A percentile compares a stretch with the other conserved stretches of the same genome.
Evolutionary conservation across 495 filamentous ascomycete genomes (phyloP).

Genomic region (Hypoxylon perforatum): DNA sequence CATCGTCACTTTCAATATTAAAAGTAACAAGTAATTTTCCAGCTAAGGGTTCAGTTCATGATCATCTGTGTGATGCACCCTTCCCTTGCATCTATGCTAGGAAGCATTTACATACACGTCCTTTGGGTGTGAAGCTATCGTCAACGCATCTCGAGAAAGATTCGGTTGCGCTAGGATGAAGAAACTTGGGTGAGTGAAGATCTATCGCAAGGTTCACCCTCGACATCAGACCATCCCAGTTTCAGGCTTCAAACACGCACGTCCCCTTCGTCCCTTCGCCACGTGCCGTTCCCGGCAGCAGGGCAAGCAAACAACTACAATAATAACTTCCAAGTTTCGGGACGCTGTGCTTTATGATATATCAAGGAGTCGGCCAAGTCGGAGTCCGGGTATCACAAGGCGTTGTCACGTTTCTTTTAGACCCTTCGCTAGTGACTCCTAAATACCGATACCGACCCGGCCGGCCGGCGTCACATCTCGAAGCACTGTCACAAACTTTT

Average conservation of each 20-base stretch:
- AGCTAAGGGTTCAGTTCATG: slow-evolving; percentile 20
- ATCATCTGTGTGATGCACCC: slow-evolving; percentile 2
- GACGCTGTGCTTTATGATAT: slow-evolving; percentile 15
- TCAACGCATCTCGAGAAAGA: slow-evolving; percentile 6
- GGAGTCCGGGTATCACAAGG: slow-evolving; percentile 1
- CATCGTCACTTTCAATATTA: background rate
- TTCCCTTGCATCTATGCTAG: background rate
- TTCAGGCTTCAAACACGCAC: slow-evolving; percentile 42
- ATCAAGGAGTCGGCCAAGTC: slow-evolving; percentile 3
- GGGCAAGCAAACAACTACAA: background rate
- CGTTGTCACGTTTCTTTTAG: background rate
- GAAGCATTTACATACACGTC: slow-evolving; percentile 7
- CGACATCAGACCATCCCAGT: slow-evolving; percentile 33
- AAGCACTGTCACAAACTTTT: slow-evolving; percentile 6
- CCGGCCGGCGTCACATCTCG: background rate
- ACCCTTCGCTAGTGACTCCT: slow-evolving; percentile 1
- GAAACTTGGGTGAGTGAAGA: slow-evolving; percentile 22
- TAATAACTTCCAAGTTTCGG: slow-evolving; percentile 8
- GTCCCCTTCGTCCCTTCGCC: slow-evolving; percentile 28
- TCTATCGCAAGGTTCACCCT: slow-evolving; percentile 34
- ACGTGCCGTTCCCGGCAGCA: slow-evolving; percentile 22
- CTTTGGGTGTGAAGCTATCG: slow-evolving; percentile 30
- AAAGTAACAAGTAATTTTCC: background rate
- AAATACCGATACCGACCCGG: slow-evolving; percentile 5
- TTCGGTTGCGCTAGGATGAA: slow-evolving; percentile 2